A percentile compares a stretch with the other conserved stretches of the same genome.
Conservation (phyloP, 148 eudicot genomes). For the Chenopodium berlandieri region DNA sequence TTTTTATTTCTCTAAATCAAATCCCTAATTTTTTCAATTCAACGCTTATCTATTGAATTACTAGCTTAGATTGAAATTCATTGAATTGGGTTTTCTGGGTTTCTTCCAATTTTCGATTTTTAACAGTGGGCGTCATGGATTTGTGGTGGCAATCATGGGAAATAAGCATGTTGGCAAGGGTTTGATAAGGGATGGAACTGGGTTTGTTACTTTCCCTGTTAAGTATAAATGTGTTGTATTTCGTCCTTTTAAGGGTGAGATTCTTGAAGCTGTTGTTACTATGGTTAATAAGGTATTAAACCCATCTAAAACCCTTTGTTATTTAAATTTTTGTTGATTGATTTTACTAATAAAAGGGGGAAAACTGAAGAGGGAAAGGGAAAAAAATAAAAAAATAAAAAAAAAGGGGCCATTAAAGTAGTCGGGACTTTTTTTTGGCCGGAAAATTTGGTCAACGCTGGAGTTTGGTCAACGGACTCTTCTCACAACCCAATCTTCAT, state of each 20-base stretch:
- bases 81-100: conserved; percentile 21
- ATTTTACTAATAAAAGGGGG: background rate
- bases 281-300: conserved; percentile 85
- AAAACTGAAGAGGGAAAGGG: no score
- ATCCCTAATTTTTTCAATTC: background rate
- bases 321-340: background rate
- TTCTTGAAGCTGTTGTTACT: conserved; percentile 92
- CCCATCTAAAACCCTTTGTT: background rate
- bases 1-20: background rate
- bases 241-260: conserved; percentile 93
- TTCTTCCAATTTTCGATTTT: background rate
- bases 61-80: background rate
- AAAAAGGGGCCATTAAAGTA: no score
- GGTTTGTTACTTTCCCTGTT: conserved; percentile 88
- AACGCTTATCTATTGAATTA: background rate
- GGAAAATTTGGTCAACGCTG: no score
- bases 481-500: no score
- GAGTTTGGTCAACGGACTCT: no score
- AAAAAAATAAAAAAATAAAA: no score
- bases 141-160: conserved; percentile 88
- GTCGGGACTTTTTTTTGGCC: no score
- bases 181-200: conserved; percentile 85
- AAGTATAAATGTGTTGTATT: conserved; percentile 91
- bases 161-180: conserved; percentile 88
- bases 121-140: conserved; percentile 86